phyloP scores from a whole-genome alignment of 768 basidiomycete genomes.

The Amyloporia xantha region DNA sequence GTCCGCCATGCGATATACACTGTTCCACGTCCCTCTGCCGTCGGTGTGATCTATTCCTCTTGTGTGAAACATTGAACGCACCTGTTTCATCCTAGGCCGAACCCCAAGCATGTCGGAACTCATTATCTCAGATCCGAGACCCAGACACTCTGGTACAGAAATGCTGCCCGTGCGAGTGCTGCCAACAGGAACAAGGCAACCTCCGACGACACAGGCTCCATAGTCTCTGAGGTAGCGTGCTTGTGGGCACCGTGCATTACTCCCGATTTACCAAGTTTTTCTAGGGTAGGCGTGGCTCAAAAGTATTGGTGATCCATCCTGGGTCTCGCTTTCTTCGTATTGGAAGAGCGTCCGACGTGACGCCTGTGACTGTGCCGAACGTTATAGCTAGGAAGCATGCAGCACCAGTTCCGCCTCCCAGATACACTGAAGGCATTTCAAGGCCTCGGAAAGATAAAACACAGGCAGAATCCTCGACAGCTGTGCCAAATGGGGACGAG shows the following conservation, averaged over 20 bases:
- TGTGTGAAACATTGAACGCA: background rate
- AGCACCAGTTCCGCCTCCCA: conserved; percentile 34
- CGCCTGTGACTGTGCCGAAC: conserved; percentile 58
- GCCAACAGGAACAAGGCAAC: background rate
- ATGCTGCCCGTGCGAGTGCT: conserved; percentile 42
- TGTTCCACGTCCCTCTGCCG: conserved; percentile 76
- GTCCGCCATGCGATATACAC: conserved; percentile 73
- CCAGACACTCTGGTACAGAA: conserved; percentile 67
- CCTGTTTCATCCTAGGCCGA: conserved; percentile 39
- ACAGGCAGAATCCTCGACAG: conserved; percentile 12
- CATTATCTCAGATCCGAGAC: conserved; percentile 73
- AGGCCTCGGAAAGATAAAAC: conserved; percentile 41
- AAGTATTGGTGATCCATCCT: conserved; percentile 74
- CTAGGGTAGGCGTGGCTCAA: conserved; percentile 61
- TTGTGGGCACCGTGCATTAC: too few species aligned
- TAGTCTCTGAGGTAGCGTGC: too few species aligned
- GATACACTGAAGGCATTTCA: conserved; percentile 44
- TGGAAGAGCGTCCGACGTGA: conserved; percentile 72
- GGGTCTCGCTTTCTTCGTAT: conserved; percentile 70
- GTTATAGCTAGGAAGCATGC: conserved; percentile 66
- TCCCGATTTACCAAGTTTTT: too few species aligned
- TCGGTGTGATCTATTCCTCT: conserved; percentile 25
- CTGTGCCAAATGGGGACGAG: conserved; percentile 38
- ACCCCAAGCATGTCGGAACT: conserved; percentile 74
- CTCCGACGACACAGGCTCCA: background rate